A percentile compares a stretch with the other conserved stretches of the same genome.
Conservation (phyloP, 2,329 filamentous ascomycete genomes). For the Fusarium pseudograminearum region DNA sequence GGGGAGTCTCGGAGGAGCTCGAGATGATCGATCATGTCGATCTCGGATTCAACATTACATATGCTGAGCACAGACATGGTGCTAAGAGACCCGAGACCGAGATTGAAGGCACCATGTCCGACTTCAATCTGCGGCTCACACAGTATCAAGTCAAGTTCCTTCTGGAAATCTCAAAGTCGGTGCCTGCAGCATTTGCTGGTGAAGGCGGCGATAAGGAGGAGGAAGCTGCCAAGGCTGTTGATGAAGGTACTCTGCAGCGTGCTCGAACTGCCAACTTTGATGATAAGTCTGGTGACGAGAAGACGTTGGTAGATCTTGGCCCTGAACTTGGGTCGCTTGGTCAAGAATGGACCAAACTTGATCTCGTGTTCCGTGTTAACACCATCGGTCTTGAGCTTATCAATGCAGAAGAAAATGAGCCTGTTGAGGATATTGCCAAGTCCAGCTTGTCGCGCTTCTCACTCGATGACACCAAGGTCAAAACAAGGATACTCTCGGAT, state of each 20-base stretch:
- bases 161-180: constrained; percentile 85
- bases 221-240: constrained; percentile 80
- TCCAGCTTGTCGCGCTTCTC: constrained; percentile 95
- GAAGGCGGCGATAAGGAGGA: constrained; percentile 77
- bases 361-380: constrained; percentile 89
- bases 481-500: constrained; percentile 93
- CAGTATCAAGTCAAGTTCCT: constrained; percentile 92
- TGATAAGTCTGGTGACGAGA: constrained; percentile 51
- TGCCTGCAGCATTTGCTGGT: constrained; percentile 84
- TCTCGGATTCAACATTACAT: constrained; percentile 90
- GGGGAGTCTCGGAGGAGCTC: constrained; percentile 81
- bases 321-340: constrained; percentile 78
- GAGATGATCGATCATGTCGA: constrained; percentile 98
- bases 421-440: constrained; percentile 80
- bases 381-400: constrained; percentile 91
- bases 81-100: constrained; percentile 89
- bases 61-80: constrained; percentile 85
- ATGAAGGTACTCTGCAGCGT: constrained; percentile 63
- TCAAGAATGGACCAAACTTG: constrained; percentile 90
- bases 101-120: constrained; percentile 90
- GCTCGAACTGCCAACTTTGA: constrained; percentile 57
- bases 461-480: constrained; percentile 90
- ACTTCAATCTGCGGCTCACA: constrained; percentile 89
- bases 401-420: constrained; percentile 78
- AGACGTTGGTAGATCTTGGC: constrained; percentile 65